phyloP scores from a whole-genome alignment of 768 basidiomycete species.

The Rhodotorula toruloides region DNA sequence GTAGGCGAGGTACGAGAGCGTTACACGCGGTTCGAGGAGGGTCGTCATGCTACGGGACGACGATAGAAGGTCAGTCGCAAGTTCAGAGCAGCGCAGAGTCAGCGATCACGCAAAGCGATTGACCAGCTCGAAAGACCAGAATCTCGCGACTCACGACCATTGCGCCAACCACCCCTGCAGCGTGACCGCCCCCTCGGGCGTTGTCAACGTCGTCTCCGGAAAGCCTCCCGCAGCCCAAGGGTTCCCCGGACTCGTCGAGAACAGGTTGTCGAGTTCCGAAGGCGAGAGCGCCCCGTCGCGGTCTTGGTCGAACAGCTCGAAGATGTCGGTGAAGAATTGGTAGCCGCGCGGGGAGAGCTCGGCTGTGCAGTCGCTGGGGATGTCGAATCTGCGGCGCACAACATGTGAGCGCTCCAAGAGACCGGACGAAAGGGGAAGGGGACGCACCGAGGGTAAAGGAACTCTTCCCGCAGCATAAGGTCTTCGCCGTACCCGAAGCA shows the following conservation, averaged over 20 bases:
- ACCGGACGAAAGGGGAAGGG: neutral
- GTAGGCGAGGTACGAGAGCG: conserved; percentile 89
- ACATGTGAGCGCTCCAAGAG: neutral
- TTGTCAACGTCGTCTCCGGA: conserved; percentile 73
- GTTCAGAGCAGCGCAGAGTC: no score
- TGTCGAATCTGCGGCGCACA: conserved; percentile 65
- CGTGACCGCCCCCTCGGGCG: conserved; percentile 82
- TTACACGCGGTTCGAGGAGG: conserved; percentile 83
- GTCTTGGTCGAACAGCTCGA: conserved; percentile 96
- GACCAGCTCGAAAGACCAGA: no score
- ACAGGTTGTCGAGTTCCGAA: conserved; percentile 75
- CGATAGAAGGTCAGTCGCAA: no score
- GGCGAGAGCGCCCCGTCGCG: conserved; percentile 87
- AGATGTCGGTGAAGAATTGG: conserved; percentile 94
- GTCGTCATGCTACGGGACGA: conserved; percentile 76
- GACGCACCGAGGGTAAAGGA: conserved; percentile 78
- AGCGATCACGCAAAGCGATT: no score
- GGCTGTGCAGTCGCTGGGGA: conserved; percentile 86
- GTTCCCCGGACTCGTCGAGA: conserved; percentile 90
- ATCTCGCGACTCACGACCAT: conserved; percentile 67
- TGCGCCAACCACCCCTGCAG: conserved; percentile 96
- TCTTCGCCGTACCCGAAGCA: conserved; percentile 97
- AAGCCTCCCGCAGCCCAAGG: conserved; percentile 93
- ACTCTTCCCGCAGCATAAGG: conserved; percentile 76
- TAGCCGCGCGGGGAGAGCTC: conserved; percentile 91